Evolutionary conservation across 345 rosid species (phyloP), one percentile per base, ranked within the genome.

Genomic region (Euphorbia peplus): DNA sequence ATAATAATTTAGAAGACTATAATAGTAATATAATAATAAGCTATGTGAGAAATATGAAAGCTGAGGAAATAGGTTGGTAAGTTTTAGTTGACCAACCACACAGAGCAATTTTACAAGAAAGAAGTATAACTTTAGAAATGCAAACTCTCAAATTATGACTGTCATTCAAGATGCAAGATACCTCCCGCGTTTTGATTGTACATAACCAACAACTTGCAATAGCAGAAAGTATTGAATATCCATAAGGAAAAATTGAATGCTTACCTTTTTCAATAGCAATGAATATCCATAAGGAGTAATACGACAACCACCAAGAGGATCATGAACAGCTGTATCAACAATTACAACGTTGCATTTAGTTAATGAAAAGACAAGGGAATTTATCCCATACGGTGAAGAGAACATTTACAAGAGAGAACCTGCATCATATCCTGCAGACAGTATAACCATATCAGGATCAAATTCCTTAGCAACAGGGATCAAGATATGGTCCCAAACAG

Each of bases 401-500:
- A 44, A 5, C 22, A n/a, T 48, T 12, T 30, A 75, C 16, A 61
- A 30, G 47, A 68, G 35, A 70, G 68, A 63, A 93, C 98, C 98
- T 86, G 98, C 96, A 85, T 93, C 96, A 75, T 91, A 93, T 73
- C 97, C 98, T 24, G 97, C 98, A 68, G 96, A 93, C 37, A 93
- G 53, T 18, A 93, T 66, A 50, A 93, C 83, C 72, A 93, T 73
- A 71, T 91, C 91, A 0, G 98, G 98, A 69, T 77, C 77, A 60
- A 89, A 93, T 68, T 89, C 87, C 74, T 83, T 86, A 5, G 83
- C 87, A 77, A 93, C 95, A 60, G 95, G 97, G 75, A 93, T 69
- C 82, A 93, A 83, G 66, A 93, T 74, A 76, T 89, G 90, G 79
- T 93, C 98, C 98, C 97, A 93, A 51, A 77, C 95, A 8, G 91